Conservation (phyloP, 73 alveolate species). For the Paramecium tetraurelia region DNA sequence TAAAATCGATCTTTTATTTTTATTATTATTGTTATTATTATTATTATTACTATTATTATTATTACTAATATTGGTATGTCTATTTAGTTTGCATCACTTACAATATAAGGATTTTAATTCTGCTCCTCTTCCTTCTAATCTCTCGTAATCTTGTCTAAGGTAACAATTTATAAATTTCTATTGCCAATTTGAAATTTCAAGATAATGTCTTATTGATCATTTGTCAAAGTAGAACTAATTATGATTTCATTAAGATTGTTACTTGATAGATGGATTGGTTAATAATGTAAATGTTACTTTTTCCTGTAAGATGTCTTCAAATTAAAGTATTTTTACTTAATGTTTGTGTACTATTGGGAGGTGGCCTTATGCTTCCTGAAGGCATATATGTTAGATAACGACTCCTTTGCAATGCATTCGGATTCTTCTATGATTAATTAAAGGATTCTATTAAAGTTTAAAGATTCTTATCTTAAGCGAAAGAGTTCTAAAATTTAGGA, state of each 20-base stretch:
- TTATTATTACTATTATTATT: neutral
- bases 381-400: neutral
- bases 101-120: neutral
- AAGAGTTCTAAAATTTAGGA: neutral
- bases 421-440: neutral
- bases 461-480: neutral
- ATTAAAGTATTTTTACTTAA: neutral
- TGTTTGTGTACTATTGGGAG: neutral
- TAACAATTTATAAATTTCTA: neutral
- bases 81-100: neutral
- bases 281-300: neutral
- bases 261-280: neutral
- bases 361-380: neutral
- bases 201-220: neutral
- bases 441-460: neutral
- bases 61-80: neutral
- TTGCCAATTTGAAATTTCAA: neutral
- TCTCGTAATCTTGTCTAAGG: neutral
- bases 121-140: neutral
- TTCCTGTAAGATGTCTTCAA: neutral
- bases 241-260: neutral
- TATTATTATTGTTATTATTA: neutral
- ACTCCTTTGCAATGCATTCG: neutral
- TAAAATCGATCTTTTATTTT: conserved; percentile 6
- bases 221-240: neutral